Percentiles rank a stretch among this genome's conserved stretches.
Evolutionary conservation across 352 stramenopile genomes (phyloP).

Genomic region (Phytophthora foliorum): DNA sequence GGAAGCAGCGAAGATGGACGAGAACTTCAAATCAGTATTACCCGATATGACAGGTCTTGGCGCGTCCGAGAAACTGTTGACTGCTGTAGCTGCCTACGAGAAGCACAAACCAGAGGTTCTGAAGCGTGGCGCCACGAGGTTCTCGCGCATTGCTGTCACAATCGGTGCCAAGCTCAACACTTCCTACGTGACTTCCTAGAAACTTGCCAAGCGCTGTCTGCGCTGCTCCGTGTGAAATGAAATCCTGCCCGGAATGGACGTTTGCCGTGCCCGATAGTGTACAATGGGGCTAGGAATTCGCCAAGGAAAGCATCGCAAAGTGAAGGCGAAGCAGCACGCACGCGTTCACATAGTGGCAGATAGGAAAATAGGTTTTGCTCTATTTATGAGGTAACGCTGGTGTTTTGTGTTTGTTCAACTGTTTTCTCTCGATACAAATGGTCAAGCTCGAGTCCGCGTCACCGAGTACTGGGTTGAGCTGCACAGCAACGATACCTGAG

Average conservation of each 20-base stretch:
- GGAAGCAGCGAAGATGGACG: slow-evolving; percentile 42
- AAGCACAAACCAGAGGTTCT: slow-evolving; percentile 88
- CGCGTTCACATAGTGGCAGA: slow-evolving; percentile 19
- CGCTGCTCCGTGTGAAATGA: slow-evolving; percentile 7
- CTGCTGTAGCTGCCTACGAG: slow-evolving; percentile 81
- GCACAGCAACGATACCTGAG: neutral
- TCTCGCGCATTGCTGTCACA: slow-evolving; percentile 73
- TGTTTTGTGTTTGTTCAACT: slow-evolving; percentile 26
- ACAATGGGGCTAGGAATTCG: slow-evolving; percentile 15
- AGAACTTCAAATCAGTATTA: slow-evolving; percentile 75
- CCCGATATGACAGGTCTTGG: slow-evolving; percentile 78
- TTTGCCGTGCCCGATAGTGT: slow-evolving; percentile 1
- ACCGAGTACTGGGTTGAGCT: no score
- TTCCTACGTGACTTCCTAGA: slow-evolving; percentile 66
- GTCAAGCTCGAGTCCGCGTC: no score
- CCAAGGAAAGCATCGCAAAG: slow-evolving; percentile 14
- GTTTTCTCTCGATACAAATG: no score
- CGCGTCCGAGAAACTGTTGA: slow-evolving; percentile 83
- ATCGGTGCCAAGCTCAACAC: slow-evolving; percentile 87
- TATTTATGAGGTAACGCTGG: slow-evolving; percentile 39
- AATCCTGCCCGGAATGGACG: slow-evolving; percentile 3
- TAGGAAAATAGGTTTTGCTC: slow-evolving; percentile 43
- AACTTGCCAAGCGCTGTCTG: neutral
- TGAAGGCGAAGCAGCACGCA: slow-evolving; percentile 14
- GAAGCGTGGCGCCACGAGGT: slow-evolving; percentile 65